These are phyloP conservation scores for Podaxis sp. DNA, from an alignment of 768 basidiomycete genomes.

Conservation along the genomic window DNA sequence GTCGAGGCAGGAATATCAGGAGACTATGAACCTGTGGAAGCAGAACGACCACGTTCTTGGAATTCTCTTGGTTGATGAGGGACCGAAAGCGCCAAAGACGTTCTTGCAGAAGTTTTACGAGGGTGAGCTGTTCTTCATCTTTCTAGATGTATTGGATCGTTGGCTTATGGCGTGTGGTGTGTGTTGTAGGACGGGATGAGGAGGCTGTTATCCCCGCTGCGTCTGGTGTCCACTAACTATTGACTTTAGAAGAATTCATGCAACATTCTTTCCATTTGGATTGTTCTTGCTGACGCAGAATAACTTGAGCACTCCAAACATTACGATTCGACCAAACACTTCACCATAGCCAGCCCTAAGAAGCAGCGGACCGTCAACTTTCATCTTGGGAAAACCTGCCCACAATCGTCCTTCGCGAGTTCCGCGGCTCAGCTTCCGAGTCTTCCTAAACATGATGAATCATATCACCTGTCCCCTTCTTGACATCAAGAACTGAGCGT, in stretches of 20 bases:
- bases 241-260: background rate
- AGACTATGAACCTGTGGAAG: conserved; percentile 93
- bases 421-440: no score
- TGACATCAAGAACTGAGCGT: no score
- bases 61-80: conserved; percentile 40
- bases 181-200: conserved; percentile 64
- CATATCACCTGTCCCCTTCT: no score
- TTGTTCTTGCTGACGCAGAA: background rate
- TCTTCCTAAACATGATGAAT: no score
- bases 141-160: background rate
- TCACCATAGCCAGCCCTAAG: no score
- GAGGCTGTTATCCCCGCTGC: conserved; percentile 68
- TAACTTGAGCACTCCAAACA: background rate
- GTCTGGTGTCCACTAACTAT: conserved; percentile 35
- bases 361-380: no score
- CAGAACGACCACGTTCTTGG: conserved; percentile 79
- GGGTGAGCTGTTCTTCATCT: conserved; percentile 42
- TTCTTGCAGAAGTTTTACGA: conserved; percentile 86
- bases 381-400: no score
- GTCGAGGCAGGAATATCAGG: conserved; percentile 84
- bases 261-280: background rate
- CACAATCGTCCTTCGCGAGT: no score
- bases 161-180: background rate
- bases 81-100: conserved; percentile 36
- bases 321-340: no score